Base-by-base conservation (phyloP, 2,329 filamentous ascomycete species). In the Neonectria faginata region DNA sequence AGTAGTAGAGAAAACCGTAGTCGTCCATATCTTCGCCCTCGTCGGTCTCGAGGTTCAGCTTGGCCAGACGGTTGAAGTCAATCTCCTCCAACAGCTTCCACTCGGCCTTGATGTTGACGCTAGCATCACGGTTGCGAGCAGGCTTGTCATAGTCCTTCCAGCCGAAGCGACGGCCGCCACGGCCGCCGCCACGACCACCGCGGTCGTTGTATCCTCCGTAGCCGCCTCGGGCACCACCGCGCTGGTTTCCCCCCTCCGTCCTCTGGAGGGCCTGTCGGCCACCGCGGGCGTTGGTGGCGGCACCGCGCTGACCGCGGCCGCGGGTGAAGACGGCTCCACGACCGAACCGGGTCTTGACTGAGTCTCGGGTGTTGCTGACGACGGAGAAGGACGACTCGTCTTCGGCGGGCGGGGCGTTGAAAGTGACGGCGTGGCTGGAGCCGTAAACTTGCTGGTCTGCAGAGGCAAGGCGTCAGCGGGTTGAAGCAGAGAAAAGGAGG, bases 81-180 rank as follows among this genome's bases (percentile, higher is more conserved):
- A 99, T 97, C 86, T 99, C 96, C 84, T 99, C 96, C 75, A 97
- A 85, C 83, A 99, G 88, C 77, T 89, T 88, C 96, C 96, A 99
- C 79, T 97, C 94, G 22, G 94, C 89, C 83, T 97, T 97, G 81
- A 98, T 94, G 83, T 95, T 95, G 77, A 99, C 93, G 39, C 94
- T 97, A 11, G 95, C 92, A 83, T 99, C 96, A 66, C 96, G 92
- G 82, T 97, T 97, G 76, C 96, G 91, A 80, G 95, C 89, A 66
- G 96, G 96, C 89, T 98, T 98, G 85, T 99, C 96, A 79, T 94
- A 97, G 79, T 99, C 96, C 83, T 96, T 97, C 95, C 96, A 98
- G 78, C 96, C 96, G 76, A 97, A 97, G 73, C 96, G 90, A 72
- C 96, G 91, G 56, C 93, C 92, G 66, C 92, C 90, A 70, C 92